Conservation (phyloP, 305 asterid genomes). For the Fraxinus dipetala region DNA sequence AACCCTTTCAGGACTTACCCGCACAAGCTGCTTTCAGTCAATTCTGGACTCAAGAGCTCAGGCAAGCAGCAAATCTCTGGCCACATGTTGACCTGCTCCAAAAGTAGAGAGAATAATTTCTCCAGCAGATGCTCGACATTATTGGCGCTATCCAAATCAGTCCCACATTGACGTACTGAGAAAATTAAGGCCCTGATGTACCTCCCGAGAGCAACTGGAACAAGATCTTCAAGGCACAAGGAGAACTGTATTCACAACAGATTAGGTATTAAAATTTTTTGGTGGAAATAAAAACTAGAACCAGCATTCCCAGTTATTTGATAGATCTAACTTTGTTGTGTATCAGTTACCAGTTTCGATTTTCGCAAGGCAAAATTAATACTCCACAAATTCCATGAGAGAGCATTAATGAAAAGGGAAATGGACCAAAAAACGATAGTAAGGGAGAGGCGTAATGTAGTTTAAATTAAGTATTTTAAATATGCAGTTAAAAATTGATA, state of each 20-base stretch:
- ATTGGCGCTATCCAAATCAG: slow-evolving; percentile 34
- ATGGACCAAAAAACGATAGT: not conserved
- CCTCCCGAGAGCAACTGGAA: slow-evolving; percentile 87
- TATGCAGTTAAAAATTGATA: not conserved
- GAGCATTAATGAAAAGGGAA: not conserved
- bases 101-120: slow-evolving; percentile 76
- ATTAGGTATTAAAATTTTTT: slow-evolving; percentile 18
- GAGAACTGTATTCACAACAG: slow-evolving; percentile 66
- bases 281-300: slow-evolving; percentile 14
- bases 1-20: slow-evolving; percentile 48
- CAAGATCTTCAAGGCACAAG: slow-evolving; percentile 94
- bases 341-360: slow-evolving; percentile 5
- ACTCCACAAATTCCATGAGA: slow-evolving; percentile 4
- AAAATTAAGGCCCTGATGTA: slow-evolving; percentile 71
- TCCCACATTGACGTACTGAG: slow-evolving; percentile 48
- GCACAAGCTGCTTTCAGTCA: slow-evolving; percentile 69
- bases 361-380: slow-evolving; percentile 12
- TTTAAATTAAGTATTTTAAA: not conserved
- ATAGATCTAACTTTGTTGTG: slow-evolving; percentile 1
- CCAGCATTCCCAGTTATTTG: not conserved
- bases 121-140: slow-evolving; percentile 67
- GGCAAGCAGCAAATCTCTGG: slow-evolving; percentile 84
- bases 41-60: slow-evolving; percentile 71
- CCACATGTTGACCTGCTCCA: slow-evolving; percentile 90
- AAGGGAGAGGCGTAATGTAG: not conserved